Base-by-base conservation (phyloP, 2,329 filamentous ascomycete genomes). In the Phoma herbarum region DNA sequence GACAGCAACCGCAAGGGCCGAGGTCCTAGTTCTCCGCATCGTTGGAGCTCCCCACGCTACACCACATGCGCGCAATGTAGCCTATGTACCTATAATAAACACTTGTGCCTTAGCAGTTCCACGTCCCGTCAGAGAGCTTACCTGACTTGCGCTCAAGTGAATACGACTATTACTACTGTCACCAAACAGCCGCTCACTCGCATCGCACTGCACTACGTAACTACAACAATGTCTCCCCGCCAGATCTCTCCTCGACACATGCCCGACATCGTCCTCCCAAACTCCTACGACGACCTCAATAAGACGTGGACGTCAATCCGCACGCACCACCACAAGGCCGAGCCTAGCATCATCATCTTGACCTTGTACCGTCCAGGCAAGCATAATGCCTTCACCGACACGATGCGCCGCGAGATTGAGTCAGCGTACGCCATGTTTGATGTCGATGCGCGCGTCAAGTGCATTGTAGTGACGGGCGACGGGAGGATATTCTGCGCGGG, bases 331-430 rank as follows among this genome's bases (percentile, higher is more conserved):
- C 74, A 81, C 51, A 74, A 73, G 4, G 60, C 68, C 5, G 70
- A 76, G 25, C 85, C 88, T 0, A 73, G 82, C 11, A 82, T 90
- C 50, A 82, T 91, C 48, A 74, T 90, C 61, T 75, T 91, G 31
- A 85, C 85, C 2, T 83, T 91, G 39, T 82, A 89, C 77, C 85
- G 90, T 18, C 89, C 89, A 0, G 75, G 79, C 11, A 86, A 86
- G 59, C 82, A 88, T 77, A 91, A 92, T 82, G 88, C 87, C 60
- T 91, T 91, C 76, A 91, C 87, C 3, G 78, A 82, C 20, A 80
- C 77, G 14, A 91, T 91, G 87, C 84, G 84, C 67, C 69, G 77
- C 16, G 88, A 89, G 66, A 80, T 92, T 28, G 82, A 86, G 58
- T 64, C 76, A 3, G 85, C 84, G 12, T 84, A 83, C 63, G 71